Evolutionary conservation across 2,329 filamentous ascomycete genomes (phyloP).

Genomic region (Botrytis fabae): DNA sequence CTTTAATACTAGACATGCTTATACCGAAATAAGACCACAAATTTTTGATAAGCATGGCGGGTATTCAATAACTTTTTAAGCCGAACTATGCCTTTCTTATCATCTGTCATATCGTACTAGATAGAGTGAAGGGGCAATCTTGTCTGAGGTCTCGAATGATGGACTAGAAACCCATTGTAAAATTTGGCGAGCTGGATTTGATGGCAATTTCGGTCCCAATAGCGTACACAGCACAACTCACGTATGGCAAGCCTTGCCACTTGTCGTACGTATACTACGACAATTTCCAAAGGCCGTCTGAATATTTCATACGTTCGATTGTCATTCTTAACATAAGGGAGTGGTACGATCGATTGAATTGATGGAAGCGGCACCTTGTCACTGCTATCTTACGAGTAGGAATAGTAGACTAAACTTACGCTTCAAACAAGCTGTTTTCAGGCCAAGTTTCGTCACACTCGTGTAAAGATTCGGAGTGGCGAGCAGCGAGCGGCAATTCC

Average conservation of each 20-base stretch:
- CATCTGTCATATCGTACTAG: slow-evolving; percentile 7
- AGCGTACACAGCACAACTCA: not conserved
- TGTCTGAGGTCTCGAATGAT: not conserved
- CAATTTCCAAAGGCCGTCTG: not conserved
- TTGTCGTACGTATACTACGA: not conserved
- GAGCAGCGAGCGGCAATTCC: not conserved
- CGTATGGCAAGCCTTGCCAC: not conserved
- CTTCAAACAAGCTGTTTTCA: not conserved
- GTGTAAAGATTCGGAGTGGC: not conserved
- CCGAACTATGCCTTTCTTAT: too few relatives aligned
- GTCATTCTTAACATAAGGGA: not conserved
- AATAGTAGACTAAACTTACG: not conserved
- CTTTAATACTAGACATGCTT: not conserved
- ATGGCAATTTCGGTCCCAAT: not conserved
- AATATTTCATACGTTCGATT: not conserved
- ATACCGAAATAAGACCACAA: not conserved
- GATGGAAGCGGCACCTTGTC: not conserved
- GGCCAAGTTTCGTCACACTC: not conserved
- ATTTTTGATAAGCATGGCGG: not conserved
- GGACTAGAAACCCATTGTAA: not conserved
- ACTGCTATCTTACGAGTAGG: not conserved
- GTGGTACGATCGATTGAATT: not conserved
- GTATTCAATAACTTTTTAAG: not conserved
- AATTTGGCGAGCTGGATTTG: not conserved
- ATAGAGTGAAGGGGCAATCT: not conserved